Evolutionary conservation across 148 eudicot genomes (phyloP).

Genomic region (Silene uniflora): DNA sequence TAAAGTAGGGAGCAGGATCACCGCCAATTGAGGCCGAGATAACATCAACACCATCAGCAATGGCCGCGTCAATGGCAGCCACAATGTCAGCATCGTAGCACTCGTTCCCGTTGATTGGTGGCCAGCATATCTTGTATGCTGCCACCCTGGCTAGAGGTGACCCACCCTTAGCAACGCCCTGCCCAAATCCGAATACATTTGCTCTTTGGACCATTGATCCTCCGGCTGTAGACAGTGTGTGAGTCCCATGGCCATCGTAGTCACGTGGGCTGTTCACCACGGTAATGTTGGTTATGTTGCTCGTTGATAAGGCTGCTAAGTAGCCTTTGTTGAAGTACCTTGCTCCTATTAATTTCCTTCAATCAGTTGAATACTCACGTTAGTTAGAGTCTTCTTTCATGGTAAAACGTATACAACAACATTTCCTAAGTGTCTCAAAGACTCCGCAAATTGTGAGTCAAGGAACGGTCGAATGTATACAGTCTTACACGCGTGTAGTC

Average conservation of each 20-base stretch:
- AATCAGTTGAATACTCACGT: background rate
- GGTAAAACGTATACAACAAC: no score
- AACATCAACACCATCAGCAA: conserved; percentile 78
- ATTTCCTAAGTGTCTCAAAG: no score
- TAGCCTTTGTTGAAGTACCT: conserved; percentile 83
- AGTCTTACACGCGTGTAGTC: no score
- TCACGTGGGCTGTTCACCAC: conserved; percentile 60
- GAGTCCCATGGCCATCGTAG: conserved; percentile 77
- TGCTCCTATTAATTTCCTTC: conserved; percentile 84
- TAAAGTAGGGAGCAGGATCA: conserved; percentile 35
- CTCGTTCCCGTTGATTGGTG: conserved; percentile 60
- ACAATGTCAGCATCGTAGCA: conserved; percentile 82
- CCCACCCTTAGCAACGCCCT: conserved; percentile 84
- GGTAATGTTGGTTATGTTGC: conserved; percentile 45
- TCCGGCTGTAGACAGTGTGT: conserved; percentile 90
- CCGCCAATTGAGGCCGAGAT: conserved; percentile 88
- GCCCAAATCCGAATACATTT: conserved; percentile 65
- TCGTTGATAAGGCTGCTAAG: conserved; percentile 36
- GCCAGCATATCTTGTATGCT: conserved; percentile 80
- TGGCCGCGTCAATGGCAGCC: conserved; percentile 85
- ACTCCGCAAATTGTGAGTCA: no score
- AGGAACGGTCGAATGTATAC: no score
- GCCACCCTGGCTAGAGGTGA: conserved; percentile 84
- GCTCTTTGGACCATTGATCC: conserved; percentile 62
- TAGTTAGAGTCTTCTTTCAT: no score